These are phyloP conservation scores for Microbotryomycetes sp. DNA, from an alignment of 1,284 basidiomycete species.

Conservation along the genomic window DNA sequence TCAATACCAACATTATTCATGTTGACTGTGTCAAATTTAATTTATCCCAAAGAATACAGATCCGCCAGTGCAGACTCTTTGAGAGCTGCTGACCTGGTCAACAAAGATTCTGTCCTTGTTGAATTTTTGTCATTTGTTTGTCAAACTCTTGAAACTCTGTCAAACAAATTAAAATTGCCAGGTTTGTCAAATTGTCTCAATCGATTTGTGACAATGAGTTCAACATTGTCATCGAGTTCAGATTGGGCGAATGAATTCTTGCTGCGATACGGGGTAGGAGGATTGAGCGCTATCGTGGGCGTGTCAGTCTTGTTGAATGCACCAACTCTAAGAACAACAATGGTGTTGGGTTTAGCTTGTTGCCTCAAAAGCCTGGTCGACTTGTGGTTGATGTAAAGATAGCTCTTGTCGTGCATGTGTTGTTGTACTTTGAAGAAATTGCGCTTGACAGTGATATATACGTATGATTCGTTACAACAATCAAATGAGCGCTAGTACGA, in stretches of 20 bases:
- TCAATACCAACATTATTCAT: conserved; percentile 19
- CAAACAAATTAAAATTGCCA: neutral
- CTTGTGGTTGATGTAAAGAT: too few species aligned
- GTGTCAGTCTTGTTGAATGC: neutral
- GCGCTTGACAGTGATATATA: too few species aligned
- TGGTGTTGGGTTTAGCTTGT: too few species aligned
- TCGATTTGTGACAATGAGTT: too few species aligned
- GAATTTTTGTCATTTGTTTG: neutral
- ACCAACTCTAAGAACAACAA: too few species aligned
- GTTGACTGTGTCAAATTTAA: conserved; percentile 17
- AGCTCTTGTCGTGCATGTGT: too few species aligned
- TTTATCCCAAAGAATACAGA: conserved; percentile 23
- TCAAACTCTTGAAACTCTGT: neutral
- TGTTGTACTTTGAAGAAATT: too few species aligned
- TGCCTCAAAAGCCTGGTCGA: too few species aligned
- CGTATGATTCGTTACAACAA: too few species aligned
- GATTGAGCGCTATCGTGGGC: neutral
- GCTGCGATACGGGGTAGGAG: neutral
- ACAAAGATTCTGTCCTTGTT: neutral
- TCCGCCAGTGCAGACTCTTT: neutral
- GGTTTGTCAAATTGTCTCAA: neutral
- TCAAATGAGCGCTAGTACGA: too few species aligned
- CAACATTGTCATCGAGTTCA: too few species aligned
- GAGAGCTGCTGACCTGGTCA: too few species aligned
- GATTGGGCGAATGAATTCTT: neutral